Evolutionary conservation across 2,329 filamentous ascomycete genomes (phyloP).

Genomic region (Teratosphaeria gauchensis): DNA sequence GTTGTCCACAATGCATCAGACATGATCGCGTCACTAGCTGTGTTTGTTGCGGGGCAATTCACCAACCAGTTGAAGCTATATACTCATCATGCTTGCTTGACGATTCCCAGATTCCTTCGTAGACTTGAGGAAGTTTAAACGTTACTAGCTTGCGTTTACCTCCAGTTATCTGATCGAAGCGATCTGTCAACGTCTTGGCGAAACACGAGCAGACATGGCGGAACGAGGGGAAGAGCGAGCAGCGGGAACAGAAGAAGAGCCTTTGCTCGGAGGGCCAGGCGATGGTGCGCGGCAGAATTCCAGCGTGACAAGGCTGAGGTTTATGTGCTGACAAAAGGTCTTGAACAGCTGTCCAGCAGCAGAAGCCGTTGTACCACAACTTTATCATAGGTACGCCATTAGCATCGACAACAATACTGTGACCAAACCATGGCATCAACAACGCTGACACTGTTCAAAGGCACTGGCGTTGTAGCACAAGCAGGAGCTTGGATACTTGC

Average conservation of each 20-base stretch:
- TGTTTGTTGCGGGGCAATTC: neutral
- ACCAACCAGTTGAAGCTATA: neutral
- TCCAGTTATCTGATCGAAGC: neutral
- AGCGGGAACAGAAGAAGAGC: conserved; percentile 51
- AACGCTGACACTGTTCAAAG: conserved; percentile 35
- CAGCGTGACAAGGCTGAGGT: neutral
- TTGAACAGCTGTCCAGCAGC: conserved; percentile 43
- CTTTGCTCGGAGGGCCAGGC: conserved; percentile 60
- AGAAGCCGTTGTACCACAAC: conserved; percentile 57
- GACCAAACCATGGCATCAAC: neutral
- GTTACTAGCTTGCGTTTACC: neutral
- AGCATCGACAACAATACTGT: neutral
- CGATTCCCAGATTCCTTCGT: neutral
- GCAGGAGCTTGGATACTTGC: conserved; percentile 65
- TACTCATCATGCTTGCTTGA: neutral
- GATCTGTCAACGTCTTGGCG: neutral
- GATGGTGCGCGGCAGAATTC: conserved; percentile 45
- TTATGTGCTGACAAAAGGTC: neutral
- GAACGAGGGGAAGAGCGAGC: conserved; percentile 32
- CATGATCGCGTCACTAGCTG: neutral
- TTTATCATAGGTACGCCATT: conserved; percentile 58
- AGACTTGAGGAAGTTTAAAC: neutral
- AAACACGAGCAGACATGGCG: conserved; percentile 36
- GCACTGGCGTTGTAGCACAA: conserved; percentile 73
- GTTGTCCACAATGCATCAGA: neutral